Conservation (phyloP, 331 rosid genomes). For the Arachis monticola region DNA sequence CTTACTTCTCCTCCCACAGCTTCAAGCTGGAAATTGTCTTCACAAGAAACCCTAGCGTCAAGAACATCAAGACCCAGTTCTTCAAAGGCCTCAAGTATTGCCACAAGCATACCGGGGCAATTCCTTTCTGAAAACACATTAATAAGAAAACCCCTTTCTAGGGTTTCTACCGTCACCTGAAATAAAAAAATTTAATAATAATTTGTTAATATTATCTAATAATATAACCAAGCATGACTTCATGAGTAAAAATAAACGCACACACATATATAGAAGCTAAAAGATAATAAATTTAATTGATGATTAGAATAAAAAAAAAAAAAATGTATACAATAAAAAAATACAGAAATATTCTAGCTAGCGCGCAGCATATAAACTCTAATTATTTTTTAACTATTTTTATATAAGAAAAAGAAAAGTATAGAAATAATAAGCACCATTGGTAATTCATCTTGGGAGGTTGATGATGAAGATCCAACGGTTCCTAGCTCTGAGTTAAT, state of each 20-base stretch:
- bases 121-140: slow-evolving; percentile 66
- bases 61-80: slow-evolving; percentile 75
- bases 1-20: slow-evolving; percentile 80
- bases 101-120: slow-evolving; percentile 69
- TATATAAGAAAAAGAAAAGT: background rate
- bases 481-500: slow-evolving; percentile 48
- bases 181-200: background rate
- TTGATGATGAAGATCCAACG: slow-evolving; percentile 50
- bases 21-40: slow-evolving; percentile 74
- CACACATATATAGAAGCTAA: too few species aligned
- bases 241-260: too few species aligned
- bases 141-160: slow-evolving; percentile 68
- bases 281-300: too few species aligned
- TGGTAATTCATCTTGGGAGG: slow-evolving; percentile 45
- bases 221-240: too few species aligned
- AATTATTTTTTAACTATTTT: background rate
- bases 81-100: slow-evolving; percentile 73
- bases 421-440: slow-evolving; percentile 41
- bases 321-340: too few species aligned
- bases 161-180: slow-evolving; percentile 75
- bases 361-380: background rate
- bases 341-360: background rate
- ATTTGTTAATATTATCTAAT: background rate
- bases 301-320: too few species aligned
- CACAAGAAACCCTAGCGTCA: slow-evolving; percentile 83